phyloP scores from a whole-genome alignment of 495 filamentous ascomycete species.

The Neurospora tetraspora region DNA sequence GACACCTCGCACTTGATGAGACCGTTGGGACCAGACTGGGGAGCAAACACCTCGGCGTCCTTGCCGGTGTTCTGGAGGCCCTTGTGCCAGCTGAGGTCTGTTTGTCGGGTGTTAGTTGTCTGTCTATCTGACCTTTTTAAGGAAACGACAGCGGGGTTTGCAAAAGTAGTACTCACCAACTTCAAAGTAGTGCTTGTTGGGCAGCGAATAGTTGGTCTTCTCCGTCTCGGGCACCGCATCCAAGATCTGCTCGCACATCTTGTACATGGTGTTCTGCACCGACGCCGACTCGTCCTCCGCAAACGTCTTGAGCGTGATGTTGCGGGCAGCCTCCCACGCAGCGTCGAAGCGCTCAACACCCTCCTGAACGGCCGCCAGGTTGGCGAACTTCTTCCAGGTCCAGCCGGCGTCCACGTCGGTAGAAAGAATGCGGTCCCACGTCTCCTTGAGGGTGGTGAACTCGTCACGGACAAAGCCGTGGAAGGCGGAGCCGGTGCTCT shows the following conservation, averaged over 20 bases:
- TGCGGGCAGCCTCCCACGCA: slow-evolving; percentile 64
- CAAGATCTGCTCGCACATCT: slow-evolving; percentile 88
- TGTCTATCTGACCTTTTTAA: background rate
- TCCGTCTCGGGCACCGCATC: slow-evolving; percentile 60
- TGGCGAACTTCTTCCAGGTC: slow-evolving; percentile 66
- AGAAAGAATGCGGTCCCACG: slow-evolving; percentile 87
- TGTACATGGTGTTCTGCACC: slow-evolving; percentile 97
- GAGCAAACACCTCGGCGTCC: slow-evolving; percentile 91
- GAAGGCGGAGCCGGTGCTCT: slow-evolving; percentile 96
- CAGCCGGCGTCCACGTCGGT: slow-evolving; percentile 83
- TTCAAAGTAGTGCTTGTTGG: slow-evolving; percentile 99
- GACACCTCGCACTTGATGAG: slow-evolving; percentile 91
- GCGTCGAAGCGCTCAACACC: slow-evolving; percentile 59
- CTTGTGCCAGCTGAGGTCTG: slow-evolving; percentile 95
- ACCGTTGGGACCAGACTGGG: slow-evolving; percentile 86
- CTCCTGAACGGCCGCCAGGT: slow-evolving; percentile 56
- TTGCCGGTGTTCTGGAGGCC: slow-evolving; percentile 93
- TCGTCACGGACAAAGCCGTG: slow-evolving; percentile 88
- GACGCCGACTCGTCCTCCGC: slow-evolving; percentile 85
- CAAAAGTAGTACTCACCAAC: slow-evolving; percentile 54
- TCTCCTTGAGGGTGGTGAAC: slow-evolving; percentile 82
- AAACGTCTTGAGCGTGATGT: slow-evolving; percentile 83
- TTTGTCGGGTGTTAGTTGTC: background rate
- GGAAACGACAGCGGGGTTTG: background rate
- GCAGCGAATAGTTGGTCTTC: slow-evolving; percentile 70